These are phyloP conservation scores for Komagataella kurtzmanii DNA, from an alignment of 805 yeast species.

Conservation along the genomic window DNA sequence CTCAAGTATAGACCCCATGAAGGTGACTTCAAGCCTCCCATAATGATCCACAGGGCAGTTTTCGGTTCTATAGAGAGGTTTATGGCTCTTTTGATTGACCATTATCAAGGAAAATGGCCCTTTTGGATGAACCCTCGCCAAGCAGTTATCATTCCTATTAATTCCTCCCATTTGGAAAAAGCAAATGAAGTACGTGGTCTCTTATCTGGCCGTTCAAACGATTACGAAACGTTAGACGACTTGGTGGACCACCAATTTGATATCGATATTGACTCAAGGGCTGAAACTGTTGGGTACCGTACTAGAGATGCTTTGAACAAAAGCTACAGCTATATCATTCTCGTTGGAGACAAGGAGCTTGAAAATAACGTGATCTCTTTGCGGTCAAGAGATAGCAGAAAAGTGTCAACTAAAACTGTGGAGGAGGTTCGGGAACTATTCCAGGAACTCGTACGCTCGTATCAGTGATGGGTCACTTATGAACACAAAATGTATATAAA, in stretches of 20 bases:
- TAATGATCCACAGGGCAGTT: conserved; percentile 93
- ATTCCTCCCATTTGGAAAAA: conserved; percentile 40
- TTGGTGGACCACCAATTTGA: conserved; percentile 47
- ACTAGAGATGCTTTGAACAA: conserved; percentile 65
- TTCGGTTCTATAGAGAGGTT: conserved; percentile 92
- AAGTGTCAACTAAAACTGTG: conserved; percentile 25
- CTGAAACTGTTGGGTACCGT: conserved; percentile 69
- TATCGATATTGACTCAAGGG: conserved; percentile 64
- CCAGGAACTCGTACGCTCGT: conserved; percentile 34
- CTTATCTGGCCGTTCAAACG: conserved; percentile 33
- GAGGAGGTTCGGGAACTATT: conserved; percentile 43
- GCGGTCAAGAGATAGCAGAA: conserved; percentile 40
- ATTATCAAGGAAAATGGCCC: conserved; percentile 91
- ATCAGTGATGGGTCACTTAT: conserved; percentile 17
- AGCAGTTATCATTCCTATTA: conserved; percentile 72
- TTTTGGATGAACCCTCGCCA: conserved; percentile 94
- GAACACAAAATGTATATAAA: not conserved
- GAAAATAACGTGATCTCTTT: conserved; percentile 46
- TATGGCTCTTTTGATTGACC: conserved; percentile 81
- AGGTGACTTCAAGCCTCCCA: conserved; percentile 51
- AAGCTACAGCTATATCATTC: conserved; percentile 69
- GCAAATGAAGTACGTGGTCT: conserved; percentile 33
- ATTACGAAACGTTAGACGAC: conserved; percentile 30
- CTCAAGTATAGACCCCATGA: conserved; percentile 50
- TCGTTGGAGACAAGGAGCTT: conserved; percentile 81